Base-by-base conservation (phyloP, 305 asterid species). In the Striga hermonthica region DNA sequence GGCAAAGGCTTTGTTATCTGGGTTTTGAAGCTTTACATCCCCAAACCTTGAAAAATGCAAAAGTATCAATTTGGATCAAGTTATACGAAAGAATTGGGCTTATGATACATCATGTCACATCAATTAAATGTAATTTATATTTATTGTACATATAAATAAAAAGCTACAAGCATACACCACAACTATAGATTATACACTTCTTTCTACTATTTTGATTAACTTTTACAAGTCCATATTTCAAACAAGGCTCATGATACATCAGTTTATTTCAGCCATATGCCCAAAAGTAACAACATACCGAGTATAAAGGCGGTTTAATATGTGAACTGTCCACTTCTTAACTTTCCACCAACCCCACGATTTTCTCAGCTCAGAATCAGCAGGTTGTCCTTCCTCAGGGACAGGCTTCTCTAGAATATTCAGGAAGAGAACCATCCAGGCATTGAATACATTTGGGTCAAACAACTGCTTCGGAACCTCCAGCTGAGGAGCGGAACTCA, bases 311-410 rank as follows among this genome's bases (percentile, higher is more conserved):
- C 99, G 95, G 80, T 91, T 91, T 68, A 94, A 69, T 72, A 94
- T 88, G 80, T 94, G 98, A 75, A 91, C 83, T 0, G 96, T 94
- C 99, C 99, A 94, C 82, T 94, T 94, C 80, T 94, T 94, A 49
- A 94, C 99, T 79, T 94, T 91, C 99, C 98, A 94, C 99, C 99
- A 94, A 45, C 97, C 99, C 99, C 98, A 94, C 64, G 98, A 81
- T 77, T 91, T 91, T 74, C 98, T 79, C 73, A 79, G 78, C 72
- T 94, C 99, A 13, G 90, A 93, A 79, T 90, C 99, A 68, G 72
- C 65, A 57, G 98, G 98, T 44, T 94, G 96, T 39, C 98, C 96
- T 76, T 94, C 99, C 55, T 65, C 67, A 55, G 96, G 95, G 57
- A 94, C 98, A 70, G 99, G 90, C 80, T 95, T 83, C 81, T 87